A percentile compares a stretch with the other conserved stretches of the same genome.
phyloP scores from a whole-genome alignment of 768 basidiomycete species.

The Piloderma croceum region DNA sequence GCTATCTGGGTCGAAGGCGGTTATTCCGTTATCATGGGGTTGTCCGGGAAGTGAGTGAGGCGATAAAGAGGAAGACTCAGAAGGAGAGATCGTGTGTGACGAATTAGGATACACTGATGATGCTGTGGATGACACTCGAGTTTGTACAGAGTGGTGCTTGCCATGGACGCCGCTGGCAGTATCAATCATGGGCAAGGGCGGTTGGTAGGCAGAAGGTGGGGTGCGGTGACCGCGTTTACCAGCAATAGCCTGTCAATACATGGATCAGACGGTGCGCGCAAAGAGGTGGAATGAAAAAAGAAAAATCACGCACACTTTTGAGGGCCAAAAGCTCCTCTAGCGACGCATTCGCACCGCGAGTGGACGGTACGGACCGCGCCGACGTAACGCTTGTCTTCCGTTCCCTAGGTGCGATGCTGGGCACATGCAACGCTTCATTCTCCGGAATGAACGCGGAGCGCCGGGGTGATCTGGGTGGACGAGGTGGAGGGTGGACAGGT shows the following conservation, averaged over 20 bases:
- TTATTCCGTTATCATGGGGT: slow-evolving; percentile 36
- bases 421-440: too few species aligned
- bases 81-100: slow-evolving; percentile 55
- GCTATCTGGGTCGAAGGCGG: slow-evolving; percentile 45
- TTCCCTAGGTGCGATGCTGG: too few species aligned
- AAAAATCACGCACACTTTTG: too few species aligned
- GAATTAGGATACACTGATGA: slow-evolving; percentile 78
- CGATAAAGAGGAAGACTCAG: slow-evolving; percentile 56
- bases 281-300: slow-evolving; percentile 43
- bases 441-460: too few species aligned
- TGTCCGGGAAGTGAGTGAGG: slow-evolving; percentile 51
- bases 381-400: too few species aligned
- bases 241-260: slow-evolving; percentile 11
- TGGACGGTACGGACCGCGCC: too few species aligned
- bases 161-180: slow-evolving; percentile 48
- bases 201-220: background rate
- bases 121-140: slow-evolving; percentile 60
- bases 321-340: too few species aligned
- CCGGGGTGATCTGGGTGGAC: too few species aligned
- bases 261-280: slow-evolving; percentile 27
- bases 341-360: too few species aligned
- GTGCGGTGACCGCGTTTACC: background rate
- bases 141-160: slow-evolving; percentile 45
- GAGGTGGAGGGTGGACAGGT: too few species aligned
- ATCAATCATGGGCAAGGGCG: slow-evolving; percentile 36